Base-by-base conservation (phyloP, 257 asterid species). In the Solanum arcanum region DNA sequence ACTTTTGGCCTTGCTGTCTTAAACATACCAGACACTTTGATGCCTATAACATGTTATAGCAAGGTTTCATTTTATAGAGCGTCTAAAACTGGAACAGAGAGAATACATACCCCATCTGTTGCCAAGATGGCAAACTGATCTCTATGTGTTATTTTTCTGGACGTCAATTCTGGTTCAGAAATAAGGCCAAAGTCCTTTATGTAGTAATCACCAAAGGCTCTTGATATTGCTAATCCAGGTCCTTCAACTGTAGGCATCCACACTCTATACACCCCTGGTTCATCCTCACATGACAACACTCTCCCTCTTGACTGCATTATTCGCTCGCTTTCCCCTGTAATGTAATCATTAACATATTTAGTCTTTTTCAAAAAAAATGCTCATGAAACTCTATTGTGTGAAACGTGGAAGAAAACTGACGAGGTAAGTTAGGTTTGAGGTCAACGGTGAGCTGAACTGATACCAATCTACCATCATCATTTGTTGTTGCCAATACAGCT, bases 191-290 rank as follows among this genome's bases (percentile, higher is more conserved):
- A 93, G 88, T 93, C 96, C 86, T 95, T 95, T 20, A 95, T 88
- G 69, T 77, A 93, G 92, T 92, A 91, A 41, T 95, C 98, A 12
- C 98, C 98, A 76, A 95, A 94, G 47, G 97, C 98, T 83, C 98
- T 90, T 46, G 98, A 95, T 39, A 94, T 68, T 60, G 98, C 97
- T 80, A 95, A 87, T 64, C 98, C 98, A 3, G 98, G 98, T 59
- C 98, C 98, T 73, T 87, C 91, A 3, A 85, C 83, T n/a, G 88
- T 88, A n/a, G 98, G 95, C 94, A 91, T 90, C 98, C 98, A 94
- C 9, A 95, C 88, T 88, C 98, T 91, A 68, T 94, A 93, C 39
- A 94, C 93, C 59, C 92, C 95, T 59, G 95, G 97, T 83, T 95
- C 98, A 44, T 95, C 97, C 0, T 91, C 90, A 77, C 93, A 92